These are phyloP conservation scores for Gillenia trifoliata DNA, from an alignment of 306 rosid species.

Conservation along the genomic window DNA sequence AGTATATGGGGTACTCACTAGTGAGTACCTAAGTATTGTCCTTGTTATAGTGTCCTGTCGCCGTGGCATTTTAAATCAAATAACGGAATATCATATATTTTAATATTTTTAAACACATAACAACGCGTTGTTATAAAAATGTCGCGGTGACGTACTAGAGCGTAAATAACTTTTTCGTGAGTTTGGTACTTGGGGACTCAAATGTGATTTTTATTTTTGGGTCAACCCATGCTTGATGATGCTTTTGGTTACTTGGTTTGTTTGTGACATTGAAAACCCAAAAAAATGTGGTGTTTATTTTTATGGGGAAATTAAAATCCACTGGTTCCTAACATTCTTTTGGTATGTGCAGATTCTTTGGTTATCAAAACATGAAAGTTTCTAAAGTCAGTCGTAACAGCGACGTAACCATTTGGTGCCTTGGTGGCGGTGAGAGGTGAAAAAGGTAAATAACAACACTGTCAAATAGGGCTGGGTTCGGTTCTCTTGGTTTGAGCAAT, in stretches of 20 bases:
- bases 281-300: not conserved
- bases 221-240: not conserved
- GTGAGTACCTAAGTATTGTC: no score
- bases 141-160: no score
- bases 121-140: no score
- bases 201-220: no score
- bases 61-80: no score
- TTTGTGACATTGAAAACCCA: not conserved
- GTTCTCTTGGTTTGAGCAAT: no score
- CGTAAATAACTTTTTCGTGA: not conserved
- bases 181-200: not conserved
- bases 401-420: not conserved
- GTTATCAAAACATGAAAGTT: not conserved
- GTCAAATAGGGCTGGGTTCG: no score
- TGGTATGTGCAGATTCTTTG: not conserved
- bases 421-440: not conserved
- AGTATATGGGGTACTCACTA: no score
- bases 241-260: not conserved
- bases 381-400: not conserved
- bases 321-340: not conserved
- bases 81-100: no score
- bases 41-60: no score
- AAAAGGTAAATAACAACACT: no score
- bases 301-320: not conserved
- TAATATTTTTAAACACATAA: no score